These are phyloP conservation scores for Hemileia vastatrix DNA, from an alignment of 1,284 basidiomycete species.

Conservation along the genomic window DNA sequence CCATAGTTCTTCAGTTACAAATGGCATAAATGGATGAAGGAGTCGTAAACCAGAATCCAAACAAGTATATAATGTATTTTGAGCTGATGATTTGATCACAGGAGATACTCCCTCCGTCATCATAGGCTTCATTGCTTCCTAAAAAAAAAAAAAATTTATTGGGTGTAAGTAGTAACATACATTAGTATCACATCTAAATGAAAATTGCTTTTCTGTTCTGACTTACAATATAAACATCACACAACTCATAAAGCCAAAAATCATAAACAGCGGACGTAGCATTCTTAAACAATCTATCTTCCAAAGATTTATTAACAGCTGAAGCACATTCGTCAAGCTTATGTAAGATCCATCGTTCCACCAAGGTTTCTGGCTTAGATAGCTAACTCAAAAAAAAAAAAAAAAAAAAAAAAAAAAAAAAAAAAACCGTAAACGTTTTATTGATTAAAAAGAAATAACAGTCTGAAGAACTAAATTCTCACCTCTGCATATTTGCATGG, in stretches of 20 bases:
- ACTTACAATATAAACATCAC: constrained; percentile 91
- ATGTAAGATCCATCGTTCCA: constrained; percentile 92
- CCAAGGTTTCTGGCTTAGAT: constrained; percentile 77
- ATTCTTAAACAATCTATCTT: constrained; percentile 80
- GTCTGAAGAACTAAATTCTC: constrained; percentile 23
- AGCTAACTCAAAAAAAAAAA: constrained; percentile 50
- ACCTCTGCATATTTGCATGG: constrained; percentile 64
- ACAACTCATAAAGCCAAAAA: constrained; percentile 97
- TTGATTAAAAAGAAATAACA: not conserved
- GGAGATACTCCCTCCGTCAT: constrained; percentile 60
- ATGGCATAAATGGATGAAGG: constrained; percentile 98
- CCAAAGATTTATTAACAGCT: constrained; percentile 66
- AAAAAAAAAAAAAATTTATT: constrained; percentile 16
- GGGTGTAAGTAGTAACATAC: too few species aligned
- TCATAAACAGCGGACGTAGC: constrained; percentile 78
- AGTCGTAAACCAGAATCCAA: constrained; percentile 80
- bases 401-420: not conserved
- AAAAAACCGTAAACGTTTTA: not conserved
- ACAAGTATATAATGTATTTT: constrained; percentile 92
- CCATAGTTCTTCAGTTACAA: constrained; percentile 97
- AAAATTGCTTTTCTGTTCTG: not conserved
- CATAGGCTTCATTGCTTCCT: constrained; percentile 98
- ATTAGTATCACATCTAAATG: not conserved
- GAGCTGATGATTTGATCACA: constrained; percentile 64
- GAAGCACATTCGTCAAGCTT: constrained; percentile 74